Conservation (phyloP, 441 rosid genomes). For the Pelargonium cotyledonis region DNA sequence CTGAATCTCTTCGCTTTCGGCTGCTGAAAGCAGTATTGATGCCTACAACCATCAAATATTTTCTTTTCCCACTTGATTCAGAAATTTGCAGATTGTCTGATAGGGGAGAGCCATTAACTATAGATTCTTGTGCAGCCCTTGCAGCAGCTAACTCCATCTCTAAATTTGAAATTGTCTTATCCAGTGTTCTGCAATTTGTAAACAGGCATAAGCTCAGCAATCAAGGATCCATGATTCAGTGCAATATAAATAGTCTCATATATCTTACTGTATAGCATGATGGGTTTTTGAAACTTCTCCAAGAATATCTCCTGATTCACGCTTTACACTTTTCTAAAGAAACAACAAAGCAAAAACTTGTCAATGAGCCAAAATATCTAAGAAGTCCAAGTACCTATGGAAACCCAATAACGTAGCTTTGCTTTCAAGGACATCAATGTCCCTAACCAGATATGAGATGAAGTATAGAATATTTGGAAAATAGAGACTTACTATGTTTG, state of each 20-base stretch:
- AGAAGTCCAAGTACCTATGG: no score
- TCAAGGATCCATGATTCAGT: background rate
- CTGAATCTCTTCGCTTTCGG: slow-evolving; percentile 86
- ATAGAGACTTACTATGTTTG: slow-evolving; percentile 43
- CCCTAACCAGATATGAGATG: no score
- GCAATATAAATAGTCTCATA: background rate
- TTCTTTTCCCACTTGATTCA: slow-evolving; percentile 48
- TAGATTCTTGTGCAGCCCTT: slow-evolving; percentile 75
- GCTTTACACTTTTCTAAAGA: slow-evolving; percentile 46
- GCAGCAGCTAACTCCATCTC: slow-evolving; percentile 87
- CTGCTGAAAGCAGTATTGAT: slow-evolving; percentile 89
- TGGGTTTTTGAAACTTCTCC: slow-evolving; percentile 74
- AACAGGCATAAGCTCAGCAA: slow-evolving; percentile 17
- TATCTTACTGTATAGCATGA: slow-evolving; percentile 70
- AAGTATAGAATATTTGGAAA: slow-evolving; percentile 5
- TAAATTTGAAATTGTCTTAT: slow-evolving; percentile 67
- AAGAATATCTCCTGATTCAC: slow-evolving; percentile 42
- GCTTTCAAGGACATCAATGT: background rate
- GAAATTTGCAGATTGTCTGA: slow-evolving; percentile 50
- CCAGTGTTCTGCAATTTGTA: slow-evolving; percentile 50
- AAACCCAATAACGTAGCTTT: no score
- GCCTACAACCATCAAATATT: slow-evolving; percentile 79
- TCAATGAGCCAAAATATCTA: slow-evolving; percentile 12
- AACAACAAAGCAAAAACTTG: slow-evolving; percentile 9
- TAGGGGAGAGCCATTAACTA: slow-evolving; percentile 68